These are phyloP conservation scores for Thalia dealbata DNA, from an alignment of 176 grass and related monocot genomes.

Conservation along the genomic window DNA sequence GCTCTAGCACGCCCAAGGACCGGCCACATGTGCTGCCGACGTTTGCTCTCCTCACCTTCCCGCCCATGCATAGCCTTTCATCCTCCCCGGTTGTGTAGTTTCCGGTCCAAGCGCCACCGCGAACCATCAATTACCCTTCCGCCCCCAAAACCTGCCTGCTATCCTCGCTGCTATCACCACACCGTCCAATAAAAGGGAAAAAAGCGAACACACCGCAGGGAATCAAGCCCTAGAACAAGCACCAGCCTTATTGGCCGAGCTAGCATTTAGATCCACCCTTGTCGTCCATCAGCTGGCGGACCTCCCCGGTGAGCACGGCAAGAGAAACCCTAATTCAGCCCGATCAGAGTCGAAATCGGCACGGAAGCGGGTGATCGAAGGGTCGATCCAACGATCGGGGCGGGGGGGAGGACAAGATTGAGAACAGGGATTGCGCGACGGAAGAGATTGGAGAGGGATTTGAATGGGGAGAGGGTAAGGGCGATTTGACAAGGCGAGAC, in stretches of 20 bases:
- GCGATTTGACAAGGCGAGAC: constrained; percentile 29
- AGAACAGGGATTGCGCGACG: neutral
- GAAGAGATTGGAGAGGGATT: constrained; percentile 20
- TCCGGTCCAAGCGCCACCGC: constrained; percentile 36
- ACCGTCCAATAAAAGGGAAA: neutral
- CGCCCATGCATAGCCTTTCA: constrained; percentile 88
- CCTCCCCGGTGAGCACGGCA: neutral
- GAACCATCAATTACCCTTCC: constrained; percentile 48
- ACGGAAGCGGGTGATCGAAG: neutral
- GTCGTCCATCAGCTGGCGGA: constrained; percentile 23
- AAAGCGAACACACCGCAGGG: neutral
- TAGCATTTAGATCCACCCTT: constrained; percentile 31
- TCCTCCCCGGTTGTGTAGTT: constrained; percentile 36
- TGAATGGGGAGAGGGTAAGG: constrained; percentile 16
- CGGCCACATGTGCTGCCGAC: constrained; percentile 75
- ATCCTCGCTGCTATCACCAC: neutral
- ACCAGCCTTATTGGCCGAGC: neutral
- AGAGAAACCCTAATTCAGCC: constrained; percentile 8
- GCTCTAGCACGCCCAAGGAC: constrained; percentile 43
- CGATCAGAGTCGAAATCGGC: neutral
- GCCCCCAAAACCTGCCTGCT: neutral
- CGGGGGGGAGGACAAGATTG: neutral
- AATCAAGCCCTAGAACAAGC: constrained; percentile 21
- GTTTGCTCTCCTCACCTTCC: constrained; percentile 49
- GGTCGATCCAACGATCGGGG: constrained; percentile 26